Evolutionary conservation across 441 rosid species (phyloP).

Genomic region (Corymbia citriodora): DNA sequence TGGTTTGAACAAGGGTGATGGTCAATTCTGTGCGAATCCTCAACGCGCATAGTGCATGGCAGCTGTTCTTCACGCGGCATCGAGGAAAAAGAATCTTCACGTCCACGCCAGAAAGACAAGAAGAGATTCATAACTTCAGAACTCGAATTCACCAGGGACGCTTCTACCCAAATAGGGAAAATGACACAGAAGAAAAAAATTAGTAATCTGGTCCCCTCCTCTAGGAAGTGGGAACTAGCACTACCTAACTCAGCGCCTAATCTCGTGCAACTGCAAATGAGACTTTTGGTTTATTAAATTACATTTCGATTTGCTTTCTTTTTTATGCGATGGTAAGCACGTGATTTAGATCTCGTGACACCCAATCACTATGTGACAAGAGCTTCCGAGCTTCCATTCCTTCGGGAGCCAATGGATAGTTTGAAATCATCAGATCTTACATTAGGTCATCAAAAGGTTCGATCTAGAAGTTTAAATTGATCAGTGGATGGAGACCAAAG

Average conservation of each 20-base stretch:
- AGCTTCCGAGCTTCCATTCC: background rate
- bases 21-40: background rate
- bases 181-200: background rate
- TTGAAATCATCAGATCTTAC: background rate
- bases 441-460: background rate
- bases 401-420: background rate
- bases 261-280: background rate
- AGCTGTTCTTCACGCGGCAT: background rate
- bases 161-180: background rate
- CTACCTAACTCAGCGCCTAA: background rate
- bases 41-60: background rate
- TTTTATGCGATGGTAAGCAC: background rate
- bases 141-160: background rate
- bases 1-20: background rate
- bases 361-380: background rate
- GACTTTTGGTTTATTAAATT: background rate
- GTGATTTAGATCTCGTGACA: background rate
- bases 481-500: background rate
- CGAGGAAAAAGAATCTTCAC: background rate
- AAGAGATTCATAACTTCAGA: background rate
- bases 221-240: background rate
- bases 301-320: background rate
- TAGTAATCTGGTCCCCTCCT: background rate
- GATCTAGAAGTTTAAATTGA: background rate
- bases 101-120: background rate